phyloP scores from a whole-genome alignment of 2,329 filamentous ascomycete genomes.

The Microdochium nivale region DNA sequence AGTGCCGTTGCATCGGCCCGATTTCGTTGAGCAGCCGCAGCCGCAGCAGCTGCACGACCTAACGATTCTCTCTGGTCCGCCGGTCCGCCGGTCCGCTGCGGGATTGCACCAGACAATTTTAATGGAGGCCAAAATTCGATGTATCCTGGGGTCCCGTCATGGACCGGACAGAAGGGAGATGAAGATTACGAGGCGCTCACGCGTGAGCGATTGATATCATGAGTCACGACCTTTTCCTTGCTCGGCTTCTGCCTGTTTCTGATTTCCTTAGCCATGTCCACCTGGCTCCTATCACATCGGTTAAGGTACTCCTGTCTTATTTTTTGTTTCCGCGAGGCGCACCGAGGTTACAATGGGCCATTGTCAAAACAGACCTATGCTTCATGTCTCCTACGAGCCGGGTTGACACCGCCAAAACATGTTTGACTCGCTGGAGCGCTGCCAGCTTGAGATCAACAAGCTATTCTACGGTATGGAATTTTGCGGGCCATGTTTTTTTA shows the following conservation, averaged over 20 bases:
- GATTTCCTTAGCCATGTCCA: not conserved
- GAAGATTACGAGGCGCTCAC: not conserved
- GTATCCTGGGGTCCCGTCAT: not conserved
- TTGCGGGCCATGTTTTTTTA: too few species aligned
- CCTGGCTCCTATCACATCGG: not conserved
- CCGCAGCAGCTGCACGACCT: not conserved
- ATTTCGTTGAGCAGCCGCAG: conserved; percentile 23
- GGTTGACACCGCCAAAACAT: too few species aligned
- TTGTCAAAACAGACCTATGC: too few species aligned
- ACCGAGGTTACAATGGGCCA: too few species aligned
- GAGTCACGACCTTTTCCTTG: conserved; percentile 14
- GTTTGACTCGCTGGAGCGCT: too few species aligned
- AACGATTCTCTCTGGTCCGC: not conserved
- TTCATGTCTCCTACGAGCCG: too few species aligned
- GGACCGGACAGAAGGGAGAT: not conserved
- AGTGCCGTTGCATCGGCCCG: conserved; percentile 31
- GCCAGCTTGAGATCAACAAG: too few species aligned
- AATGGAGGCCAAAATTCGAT: too few species aligned
- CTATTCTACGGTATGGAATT: too few species aligned
- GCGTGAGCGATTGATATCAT: conserved; percentile 3
- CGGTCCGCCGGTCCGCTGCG: not conserved
- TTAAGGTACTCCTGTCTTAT: too few species aligned
- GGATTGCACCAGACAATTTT: not conserved
- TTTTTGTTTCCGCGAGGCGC: not conserved
- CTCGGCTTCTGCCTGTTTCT: conserved; percentile 4